A percentile compares a stretch with the other conserved stretches of the same genome.
These are phyloP conservation scores for Golovinomyces cichoracearum DNA, from an alignment of 2,329 filamentous ascomycete species.

Conservation along the genomic window DNA sequence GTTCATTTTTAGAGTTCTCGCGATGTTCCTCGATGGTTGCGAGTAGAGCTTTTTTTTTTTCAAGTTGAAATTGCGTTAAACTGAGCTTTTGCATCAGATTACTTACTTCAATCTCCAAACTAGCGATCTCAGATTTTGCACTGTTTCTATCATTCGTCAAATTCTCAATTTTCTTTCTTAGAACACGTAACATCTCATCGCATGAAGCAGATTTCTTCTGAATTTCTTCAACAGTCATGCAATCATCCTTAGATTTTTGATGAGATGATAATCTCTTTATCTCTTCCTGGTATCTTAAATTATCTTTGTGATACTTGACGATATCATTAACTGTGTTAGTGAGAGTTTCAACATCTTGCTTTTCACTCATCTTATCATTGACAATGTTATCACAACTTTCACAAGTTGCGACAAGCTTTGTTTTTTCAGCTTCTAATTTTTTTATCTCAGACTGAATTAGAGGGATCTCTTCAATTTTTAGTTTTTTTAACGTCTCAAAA, in stretches of 20 bases:
- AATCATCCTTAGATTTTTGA: slow-evolving; percentile 38
- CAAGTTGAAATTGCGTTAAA: slow-evolving; percentile 45
- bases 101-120: slow-evolving; percentile 50
- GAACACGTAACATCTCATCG: slow-evolving; percentile 37
- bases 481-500: slow-evolving; percentile 48
- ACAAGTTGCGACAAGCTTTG: slow-evolving; percentile 30
- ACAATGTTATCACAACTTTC: slow-evolving; percentile 44
- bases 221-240: slow-evolving; percentile 58
- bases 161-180: slow-evolving; percentile 38
- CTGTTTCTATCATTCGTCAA: slow-evolving; percentile 46
- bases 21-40: slow-evolving; percentile 49
- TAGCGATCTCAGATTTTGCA: slow-evolving; percentile 37
- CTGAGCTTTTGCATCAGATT: slow-evolving; percentile 50
- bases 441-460: slow-evolving; percentile 36
- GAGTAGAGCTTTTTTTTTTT: slow-evolving; percentile 50
- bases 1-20: slow-evolving; percentile 39
- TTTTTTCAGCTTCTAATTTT: slow-evolving; percentile 34
- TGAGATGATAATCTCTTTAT: slow-evolving; percentile 51
- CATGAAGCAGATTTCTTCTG: slow-evolving; percentile 45
- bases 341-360: slow-evolving; percentile 49
- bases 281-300: slow-evolving; percentile 42
- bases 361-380: slow-evolving; percentile 34
- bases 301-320: slow-evolving; percentile 42
- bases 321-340: slow-evolving; percentile 55
- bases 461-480: slow-evolving; percentile 44